Conservation (phyloP, 371 early-diverging fungal species). For the Mortierella sp. region DNA sequence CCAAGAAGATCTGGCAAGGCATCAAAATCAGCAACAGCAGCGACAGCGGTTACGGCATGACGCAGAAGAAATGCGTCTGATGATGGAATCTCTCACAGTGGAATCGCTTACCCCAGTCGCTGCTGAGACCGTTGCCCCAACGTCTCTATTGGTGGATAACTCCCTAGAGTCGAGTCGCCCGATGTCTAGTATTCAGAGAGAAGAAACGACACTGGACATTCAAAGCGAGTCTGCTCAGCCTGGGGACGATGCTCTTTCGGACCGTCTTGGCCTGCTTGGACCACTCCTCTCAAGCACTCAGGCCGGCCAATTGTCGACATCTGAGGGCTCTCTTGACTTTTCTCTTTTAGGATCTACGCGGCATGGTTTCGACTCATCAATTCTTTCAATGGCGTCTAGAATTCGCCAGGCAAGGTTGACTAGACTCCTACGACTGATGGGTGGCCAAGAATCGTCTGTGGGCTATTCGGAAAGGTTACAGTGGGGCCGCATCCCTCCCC, state of each 20-base stretch:
- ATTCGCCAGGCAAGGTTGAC: slow-evolving; percentile 34
- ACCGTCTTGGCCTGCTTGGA: slow-evolving; percentile 34
- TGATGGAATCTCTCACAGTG: neutral
- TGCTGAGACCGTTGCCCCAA: neutral
- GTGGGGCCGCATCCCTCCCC: slow-evolving; percentile 11
- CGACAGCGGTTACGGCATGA: neutral
- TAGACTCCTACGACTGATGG: slow-evolving; percentile 28
- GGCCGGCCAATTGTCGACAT: neutral
- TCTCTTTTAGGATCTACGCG: slow-evolving; percentile 22
- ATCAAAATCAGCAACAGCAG: neutral
- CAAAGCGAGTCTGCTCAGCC: neutral
- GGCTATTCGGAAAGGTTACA: slow-evolving; percentile 17
- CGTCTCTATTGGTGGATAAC: neutral
- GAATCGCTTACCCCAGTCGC: neutral
- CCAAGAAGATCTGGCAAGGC: neutral
- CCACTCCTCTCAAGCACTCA: slow-evolving; percentile 34
- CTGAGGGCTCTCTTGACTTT: slow-evolving; percentile 2
- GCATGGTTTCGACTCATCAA: slow-evolving; percentile 30
- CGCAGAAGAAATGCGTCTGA: neutral
- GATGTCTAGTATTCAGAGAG: neutral
- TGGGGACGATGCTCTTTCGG: slow-evolving; percentile 2
- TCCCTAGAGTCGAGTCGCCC: neutral
- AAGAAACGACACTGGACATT: neutral
- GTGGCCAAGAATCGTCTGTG: slow-evolving; percentile 13
- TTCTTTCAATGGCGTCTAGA: slow-evolving; percentile 35